Evolutionary conservation across 805 yeast species (phyloP).

Genomic region (Starmerella riodocensis): DNA sequence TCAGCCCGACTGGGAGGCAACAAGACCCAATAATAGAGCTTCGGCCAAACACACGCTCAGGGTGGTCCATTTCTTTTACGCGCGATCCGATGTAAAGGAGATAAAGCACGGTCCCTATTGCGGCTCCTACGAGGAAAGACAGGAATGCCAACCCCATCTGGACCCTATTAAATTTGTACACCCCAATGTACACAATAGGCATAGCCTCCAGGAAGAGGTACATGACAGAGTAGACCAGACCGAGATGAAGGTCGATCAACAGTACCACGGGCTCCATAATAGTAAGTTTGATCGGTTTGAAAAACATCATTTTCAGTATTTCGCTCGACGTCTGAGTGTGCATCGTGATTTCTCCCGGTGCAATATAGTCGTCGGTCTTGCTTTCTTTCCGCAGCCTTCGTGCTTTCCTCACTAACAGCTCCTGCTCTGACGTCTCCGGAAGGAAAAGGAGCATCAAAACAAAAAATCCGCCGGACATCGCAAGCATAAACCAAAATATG

Average conservation of each 20-base stretch:
- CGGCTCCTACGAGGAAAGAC: conserved; percentile 36
- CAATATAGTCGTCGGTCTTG: conserved; percentile 8
- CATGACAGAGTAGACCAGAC: conserved; percentile 39
- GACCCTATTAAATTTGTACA: conserved; percentile 36
- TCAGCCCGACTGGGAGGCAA: conserved; percentile 38
- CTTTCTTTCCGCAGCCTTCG: conserved; percentile 36
- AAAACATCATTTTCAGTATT: conserved; percentile 16
- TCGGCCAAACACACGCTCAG: conserved; percentile 7
- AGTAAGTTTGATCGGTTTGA: conserved; percentile 35
- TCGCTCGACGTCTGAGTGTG: conserved; percentile 1
- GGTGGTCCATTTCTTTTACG: conserved; percentile 2
- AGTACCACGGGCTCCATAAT: conserved; percentile 43
- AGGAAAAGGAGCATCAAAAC: conserved; percentile 30
- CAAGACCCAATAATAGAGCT: conserved; percentile 32
- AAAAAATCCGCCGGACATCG: conserved; percentile 29
- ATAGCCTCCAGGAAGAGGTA: conserved; percentile 51
- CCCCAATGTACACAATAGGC: conserved; percentile 40
- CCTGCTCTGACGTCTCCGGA: conserved; percentile 38
- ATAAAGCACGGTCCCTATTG: conserved; percentile 26
- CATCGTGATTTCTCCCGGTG: conserved; percentile 16
- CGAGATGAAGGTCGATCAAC: conserved; percentile 39
- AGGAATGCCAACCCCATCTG: conserved; percentile 38
- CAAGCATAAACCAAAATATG: conserved; percentile 40
- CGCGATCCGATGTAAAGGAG: conserved; percentile 6
- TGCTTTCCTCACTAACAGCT: conserved; percentile 38